Evolutionary conservation across 2,329 filamentous ascomycete genomes (phyloP).

Genomic region (Aureobasidium subglaciale): DNA sequence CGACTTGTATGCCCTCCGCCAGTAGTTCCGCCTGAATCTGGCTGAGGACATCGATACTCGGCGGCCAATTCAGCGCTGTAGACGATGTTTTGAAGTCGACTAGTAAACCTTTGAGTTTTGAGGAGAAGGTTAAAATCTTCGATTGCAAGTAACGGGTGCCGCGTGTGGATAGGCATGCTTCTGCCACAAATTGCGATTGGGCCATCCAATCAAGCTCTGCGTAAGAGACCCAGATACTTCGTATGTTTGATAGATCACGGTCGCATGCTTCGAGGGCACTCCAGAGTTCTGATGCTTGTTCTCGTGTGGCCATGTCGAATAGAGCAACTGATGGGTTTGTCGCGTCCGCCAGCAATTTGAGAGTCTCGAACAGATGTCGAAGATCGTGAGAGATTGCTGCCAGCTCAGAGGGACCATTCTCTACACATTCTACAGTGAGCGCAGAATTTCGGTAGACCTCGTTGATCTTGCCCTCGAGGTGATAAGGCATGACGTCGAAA

Average conservation of each 20-base stretch:
- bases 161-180: not conserved
- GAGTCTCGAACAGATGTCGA: not conserved
- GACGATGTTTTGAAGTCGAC: not conserved
- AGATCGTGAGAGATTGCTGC: not conserved
- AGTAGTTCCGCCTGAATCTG: not conserved
- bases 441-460: not conserved
- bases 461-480: not conserved
- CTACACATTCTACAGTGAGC: not conserved
- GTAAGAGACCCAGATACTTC: not conserved
- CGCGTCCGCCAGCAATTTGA: not conserved
- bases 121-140: not conserved
- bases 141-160: not conserved
- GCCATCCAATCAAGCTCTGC: not conserved
- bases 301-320: not conserved
- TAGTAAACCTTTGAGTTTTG: not conserved
- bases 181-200: not conserved
- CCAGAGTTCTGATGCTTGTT: not conserved
- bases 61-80: not conserved
- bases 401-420: not conserved
- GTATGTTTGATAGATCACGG: not conserved
- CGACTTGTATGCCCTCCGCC: not conserved
- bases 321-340: not conserved
- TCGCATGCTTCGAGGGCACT: constrained; percentile 10
- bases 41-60: not conserved
- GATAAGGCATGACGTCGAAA: not conserved